Conservation (phyloP, 192 early-diverging fungal genomes). For the Coemansia sp. region DNA sequence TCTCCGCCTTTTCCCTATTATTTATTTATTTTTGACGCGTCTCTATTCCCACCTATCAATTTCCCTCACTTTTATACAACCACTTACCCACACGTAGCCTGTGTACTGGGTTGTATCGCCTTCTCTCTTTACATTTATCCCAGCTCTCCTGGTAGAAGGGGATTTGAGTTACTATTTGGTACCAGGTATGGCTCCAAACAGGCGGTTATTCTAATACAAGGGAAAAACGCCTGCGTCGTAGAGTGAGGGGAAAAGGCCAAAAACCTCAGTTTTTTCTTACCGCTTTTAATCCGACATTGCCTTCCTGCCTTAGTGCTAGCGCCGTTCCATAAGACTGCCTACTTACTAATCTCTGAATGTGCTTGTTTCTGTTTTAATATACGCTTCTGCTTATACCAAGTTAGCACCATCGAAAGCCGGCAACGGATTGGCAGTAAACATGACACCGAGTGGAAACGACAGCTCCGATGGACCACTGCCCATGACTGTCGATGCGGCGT, state of each 20-base stretch:
- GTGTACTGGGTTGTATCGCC: background rate
- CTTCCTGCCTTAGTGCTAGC: background rate
- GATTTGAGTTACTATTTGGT: background rate
- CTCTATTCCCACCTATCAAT: background rate
- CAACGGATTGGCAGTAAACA: background rate
- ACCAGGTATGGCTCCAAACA: background rate
- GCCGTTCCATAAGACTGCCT: background rate
- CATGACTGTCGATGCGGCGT: constrained; percentile 28
- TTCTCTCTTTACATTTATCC: background rate
- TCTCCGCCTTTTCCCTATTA: background rate
- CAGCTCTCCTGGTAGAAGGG: background rate
- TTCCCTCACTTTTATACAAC: background rate
- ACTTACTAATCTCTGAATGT: background rate
- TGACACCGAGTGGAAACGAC: constrained; percentile 35
- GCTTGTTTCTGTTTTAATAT: background rate
- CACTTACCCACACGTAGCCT: background rate
- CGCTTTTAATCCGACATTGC: background rate
- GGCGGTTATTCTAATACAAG: too few species aligned
- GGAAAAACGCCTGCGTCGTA: too few species aligned
- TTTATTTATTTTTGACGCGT: background rate
- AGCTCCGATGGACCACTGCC: constrained; percentile 11
- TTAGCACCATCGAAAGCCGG: background rate
- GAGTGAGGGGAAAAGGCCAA: too few species aligned
- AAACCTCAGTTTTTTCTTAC: too few species aligned
- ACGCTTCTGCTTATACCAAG: background rate